Conservation (phyloP, 129 eudicot genomes). For the Arctium minus region DNA sequence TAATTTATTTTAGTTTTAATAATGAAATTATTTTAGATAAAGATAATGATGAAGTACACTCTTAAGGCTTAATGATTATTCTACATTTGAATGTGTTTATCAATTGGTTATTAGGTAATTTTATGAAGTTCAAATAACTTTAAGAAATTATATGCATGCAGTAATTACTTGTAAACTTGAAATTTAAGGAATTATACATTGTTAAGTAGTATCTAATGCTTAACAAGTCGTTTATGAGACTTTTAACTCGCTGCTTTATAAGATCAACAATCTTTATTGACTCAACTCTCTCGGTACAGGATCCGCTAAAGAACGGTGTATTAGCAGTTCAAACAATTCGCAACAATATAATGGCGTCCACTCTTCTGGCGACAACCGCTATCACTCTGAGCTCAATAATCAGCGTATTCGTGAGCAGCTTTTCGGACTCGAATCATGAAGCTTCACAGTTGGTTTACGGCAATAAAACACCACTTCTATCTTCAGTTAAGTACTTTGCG, state of each 20-base stretch:
- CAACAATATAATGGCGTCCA: slow-evolving; percentile 92
- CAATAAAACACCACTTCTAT: slow-evolving; percentile 43
- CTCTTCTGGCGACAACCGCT: slow-evolving; percentile 73
- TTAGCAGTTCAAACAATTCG: slow-evolving; percentile 80
- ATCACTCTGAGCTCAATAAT: slow-evolving; percentile 82
- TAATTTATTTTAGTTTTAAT: too few relatives aligned
- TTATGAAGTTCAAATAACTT: not conserved
- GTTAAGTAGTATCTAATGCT: not conserved
- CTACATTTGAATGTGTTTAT: too few relatives aligned
- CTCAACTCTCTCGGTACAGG: slow-evolving; percentile 33
- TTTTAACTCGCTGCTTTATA: not conserved
- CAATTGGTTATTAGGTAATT: not conserved
- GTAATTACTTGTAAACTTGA: not conserved
- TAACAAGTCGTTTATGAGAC: not conserved
- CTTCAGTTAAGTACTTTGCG: slow-evolving; percentile 62
- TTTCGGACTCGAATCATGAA: slow-evolving; percentile 22
- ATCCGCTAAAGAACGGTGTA: slow-evolving; percentile 75
- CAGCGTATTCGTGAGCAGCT: slow-evolving; percentile 69
- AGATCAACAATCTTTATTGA: not conserved
- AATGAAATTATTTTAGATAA: too few relatives aligned
- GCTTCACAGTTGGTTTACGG: slow-evolving; percentile 55
- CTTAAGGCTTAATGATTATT: too few relatives aligned
- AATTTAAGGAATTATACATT: not conserved
- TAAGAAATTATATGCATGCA: not conserved
- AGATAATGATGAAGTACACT: too few relatives aligned